phyloP scores from a whole-genome alignment of 352 stramenopile species.

The Globisporangium alternatum region DNA sequence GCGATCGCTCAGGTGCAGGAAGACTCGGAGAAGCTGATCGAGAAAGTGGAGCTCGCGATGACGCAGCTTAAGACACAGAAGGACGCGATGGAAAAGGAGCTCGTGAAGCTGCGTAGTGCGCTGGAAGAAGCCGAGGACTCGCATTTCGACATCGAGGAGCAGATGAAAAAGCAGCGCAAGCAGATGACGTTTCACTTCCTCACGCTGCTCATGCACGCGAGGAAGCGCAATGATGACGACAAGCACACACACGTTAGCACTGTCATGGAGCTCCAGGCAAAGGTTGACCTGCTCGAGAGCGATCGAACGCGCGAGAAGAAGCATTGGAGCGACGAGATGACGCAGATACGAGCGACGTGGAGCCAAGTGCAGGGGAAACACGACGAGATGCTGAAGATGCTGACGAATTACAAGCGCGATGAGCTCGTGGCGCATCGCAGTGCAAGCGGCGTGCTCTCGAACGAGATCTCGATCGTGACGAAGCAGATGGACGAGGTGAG shows the following conservation, averaged over 20 bases:
- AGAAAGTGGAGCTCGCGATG: conserved; percentile 75
- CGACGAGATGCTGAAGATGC: conserved; percentile 58
- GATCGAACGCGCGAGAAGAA: conserved; percentile 26
- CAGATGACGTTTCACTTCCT: conserved; percentile 53
- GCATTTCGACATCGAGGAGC: conserved; percentile 65
- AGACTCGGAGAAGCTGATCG: conserved; percentile 75
- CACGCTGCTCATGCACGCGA: conserved; percentile 39
- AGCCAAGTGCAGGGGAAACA: conserved; percentile 36
- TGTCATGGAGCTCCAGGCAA: conserved; percentile 10
- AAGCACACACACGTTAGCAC: conserved; percentile 2
- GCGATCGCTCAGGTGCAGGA: conserved; percentile 75
- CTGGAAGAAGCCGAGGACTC: conserved; percentile 74
- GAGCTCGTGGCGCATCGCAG: conserved; percentile 74
- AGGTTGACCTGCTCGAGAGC: conserved; percentile 18
- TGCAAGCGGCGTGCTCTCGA: conserved; percentile 64
- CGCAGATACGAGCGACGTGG: conserved; percentile 32
- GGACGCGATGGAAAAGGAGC: conserved; percentile 57
- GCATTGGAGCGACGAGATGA: conserved; percentile 28
- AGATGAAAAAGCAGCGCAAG: conserved; percentile 54
- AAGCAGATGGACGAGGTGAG: conserved; percentile 78
- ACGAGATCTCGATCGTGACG: conserved; percentile 66
- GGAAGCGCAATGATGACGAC: conserved; percentile 26
- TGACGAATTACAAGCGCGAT: conserved; percentile 82
- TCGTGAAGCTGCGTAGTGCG: conserved; percentile 40
- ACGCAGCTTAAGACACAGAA: conserved; percentile 69